Conservation (phyloP, 129 eudicot genomes). For the Pseudognaphalium luteoalbum region DNA sequence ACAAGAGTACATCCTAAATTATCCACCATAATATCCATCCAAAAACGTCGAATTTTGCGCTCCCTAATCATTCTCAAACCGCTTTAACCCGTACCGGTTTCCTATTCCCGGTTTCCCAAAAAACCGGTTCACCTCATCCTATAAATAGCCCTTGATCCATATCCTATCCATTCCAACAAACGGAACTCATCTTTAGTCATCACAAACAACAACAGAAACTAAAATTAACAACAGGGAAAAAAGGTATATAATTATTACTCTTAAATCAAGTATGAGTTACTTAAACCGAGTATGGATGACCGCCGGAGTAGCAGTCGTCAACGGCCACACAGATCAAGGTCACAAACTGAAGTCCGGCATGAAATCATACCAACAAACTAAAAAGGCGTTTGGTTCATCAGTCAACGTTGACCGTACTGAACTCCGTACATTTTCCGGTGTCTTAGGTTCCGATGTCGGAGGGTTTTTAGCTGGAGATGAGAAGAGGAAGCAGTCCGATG, state of each 20-base stretch:
- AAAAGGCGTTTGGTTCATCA: slow-evolving; percentile 28
- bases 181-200: no score
- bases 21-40: background rate
- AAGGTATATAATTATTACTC: no score
- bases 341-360: slow-evolving; percentile 41
- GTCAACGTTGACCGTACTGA: slow-evolving; percentile 35
- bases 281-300: slow-evolving; percentile 48
- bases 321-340: slow-evolving; percentile 49
- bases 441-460: slow-evolving; percentile 35
- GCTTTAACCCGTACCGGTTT: background rate
- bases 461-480: slow-evolving; percentile 34
- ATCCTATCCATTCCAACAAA: background rate
- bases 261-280: slow-evolving; percentile 35
- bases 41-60: background rate
- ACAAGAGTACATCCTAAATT: background rate
- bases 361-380: slow-evolving; percentile 38
- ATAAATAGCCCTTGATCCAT: background rate
- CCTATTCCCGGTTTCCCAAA: background rate
- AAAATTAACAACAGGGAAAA: no score
- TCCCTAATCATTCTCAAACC: background rate
- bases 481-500: slow-evolving; percentile 35
- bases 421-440: slow-evolving; percentile 45
- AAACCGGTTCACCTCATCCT: background rate
- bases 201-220: background rate
- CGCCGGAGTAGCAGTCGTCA: slow-evolving; percentile 36